phyloP scores from a whole-genome alignment of 257 asterid genomes.

The Fraxinus americana region DNA sequence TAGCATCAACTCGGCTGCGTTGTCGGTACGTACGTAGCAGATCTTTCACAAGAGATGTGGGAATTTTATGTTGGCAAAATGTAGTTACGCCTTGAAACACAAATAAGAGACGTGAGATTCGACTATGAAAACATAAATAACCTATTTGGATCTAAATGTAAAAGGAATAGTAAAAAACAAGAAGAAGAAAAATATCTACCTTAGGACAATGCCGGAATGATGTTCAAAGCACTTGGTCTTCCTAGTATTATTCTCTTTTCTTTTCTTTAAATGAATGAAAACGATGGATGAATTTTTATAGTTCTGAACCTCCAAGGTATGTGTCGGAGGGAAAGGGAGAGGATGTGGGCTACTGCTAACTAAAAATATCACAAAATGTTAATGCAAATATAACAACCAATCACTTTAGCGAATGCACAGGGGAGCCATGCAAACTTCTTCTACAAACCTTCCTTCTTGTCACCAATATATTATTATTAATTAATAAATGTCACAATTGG shows the following conservation, averaged over 20 bases:
- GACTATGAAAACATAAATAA: neutral
- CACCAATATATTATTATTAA: too few species aligned
- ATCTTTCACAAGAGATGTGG: neutral
- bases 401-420: neutral
- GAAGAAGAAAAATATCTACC: neutral
- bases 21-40: too few species aligned
- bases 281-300: neutral
- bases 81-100: neutral
- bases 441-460: neutral
- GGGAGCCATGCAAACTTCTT: constrained; percentile 1
- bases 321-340: neutral
- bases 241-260: neutral
- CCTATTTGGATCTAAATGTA: too few species aligned
- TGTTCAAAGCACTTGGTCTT: neutral
- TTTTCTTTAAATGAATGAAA: neutral
- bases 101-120: neutral
- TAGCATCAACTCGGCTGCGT: neutral
- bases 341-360: neutral
- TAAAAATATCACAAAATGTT: neutral
- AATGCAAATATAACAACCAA: neutral
- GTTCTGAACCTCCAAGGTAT: neutral
- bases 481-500: neutral
- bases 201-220: neutral
- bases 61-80: too few species aligned
- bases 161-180: neutral